A percentile compares a stretch with the other conserved stretches of the same genome.
Evolutionary conservation across 2,329 filamentous ascomycete genomes (phyloP).

Genomic region (Pseudogymnoascus sp.): DNA sequence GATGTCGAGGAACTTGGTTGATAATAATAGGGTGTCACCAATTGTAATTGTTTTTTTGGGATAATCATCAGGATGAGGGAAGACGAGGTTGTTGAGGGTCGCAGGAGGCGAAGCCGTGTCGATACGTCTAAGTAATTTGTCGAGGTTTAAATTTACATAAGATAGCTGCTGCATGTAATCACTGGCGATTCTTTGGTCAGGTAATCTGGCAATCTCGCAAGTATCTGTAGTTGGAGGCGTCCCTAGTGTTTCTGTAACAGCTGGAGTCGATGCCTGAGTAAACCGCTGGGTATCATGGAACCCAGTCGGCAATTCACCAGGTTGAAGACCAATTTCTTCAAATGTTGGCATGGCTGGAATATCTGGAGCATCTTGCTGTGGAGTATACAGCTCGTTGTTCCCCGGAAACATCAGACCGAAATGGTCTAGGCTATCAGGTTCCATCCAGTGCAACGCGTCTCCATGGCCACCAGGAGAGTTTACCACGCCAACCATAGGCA

Average conservation of each 20-base stretch:
- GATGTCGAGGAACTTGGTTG: background rate
- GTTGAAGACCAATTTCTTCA: background rate
- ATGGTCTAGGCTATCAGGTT: background rate
- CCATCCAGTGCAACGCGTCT: background rate
- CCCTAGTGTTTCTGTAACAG: background rate
- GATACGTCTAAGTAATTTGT: background rate
- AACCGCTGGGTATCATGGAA: background rate
- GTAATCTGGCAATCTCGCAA: background rate
- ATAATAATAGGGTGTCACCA: background rate
- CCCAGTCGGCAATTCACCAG: background rate
- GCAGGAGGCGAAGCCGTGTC: background rate
- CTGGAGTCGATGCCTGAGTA: background rate
- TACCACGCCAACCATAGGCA: background rate
- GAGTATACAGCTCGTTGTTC: background rate
- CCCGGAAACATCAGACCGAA: background rate
- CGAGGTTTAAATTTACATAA: background rate
- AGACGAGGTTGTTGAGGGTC: background rate
- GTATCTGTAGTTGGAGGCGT: background rate
- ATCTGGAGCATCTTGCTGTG: background rate
- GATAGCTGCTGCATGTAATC: constrained; percentile 5
- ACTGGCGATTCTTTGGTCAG: background rate
- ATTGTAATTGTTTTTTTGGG: constrained; percentile 2
- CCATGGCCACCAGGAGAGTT: background rate
- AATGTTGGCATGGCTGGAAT: background rate
- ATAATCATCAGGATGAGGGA: constrained; percentile 1